Evolutionary conservation across 768 basidiomycete genomes (phyloP), one percentile per base, ranked within the genome.

Genomic region (Hericium erinaceus): DNA sequence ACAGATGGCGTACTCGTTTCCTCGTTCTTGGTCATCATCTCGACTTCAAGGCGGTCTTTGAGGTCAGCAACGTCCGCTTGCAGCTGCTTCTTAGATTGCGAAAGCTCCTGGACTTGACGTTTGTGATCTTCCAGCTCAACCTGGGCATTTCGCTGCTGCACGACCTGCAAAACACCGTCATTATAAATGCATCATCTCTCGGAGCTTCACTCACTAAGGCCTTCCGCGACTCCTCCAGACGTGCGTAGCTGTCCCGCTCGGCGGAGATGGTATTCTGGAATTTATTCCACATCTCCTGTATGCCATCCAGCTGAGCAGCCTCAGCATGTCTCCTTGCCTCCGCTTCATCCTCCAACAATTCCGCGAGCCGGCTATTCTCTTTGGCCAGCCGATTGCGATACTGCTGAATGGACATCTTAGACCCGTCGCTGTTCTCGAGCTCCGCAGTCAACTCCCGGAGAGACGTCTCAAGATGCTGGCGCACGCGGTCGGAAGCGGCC

Each of bases 191-290:
- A 6, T 22, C 39, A 40, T 37, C 15, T 9, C n/a, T 22, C 22
- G 24, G 18, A 28, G 8, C 28, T 18, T 16, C 38, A 69, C 82
- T 60, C 68, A 87, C 84, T 62, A 89, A 67, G 55, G 86, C 84
- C 64, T 82, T 85, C 49, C 82, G 76, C 15, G 85, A 87, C 61
- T 86, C 87, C 62, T 88, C 87, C 13, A 87, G 69, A 24, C 82
- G 80, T 44, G 74, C 66, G 60, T 84, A 85, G 58, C 77, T 84
- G 51, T 82, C 79, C 22, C 83, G 77, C 66, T 87, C 85, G 51
- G 78, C 75, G 0, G 74, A 59, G 39, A 85, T 83, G 0, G 78
- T 77, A 59, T 74, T 76, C 69, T 82, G 79, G 73, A 85, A 82
- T 60, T 83, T 84, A 40, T 74, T 70, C 84, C 84, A 86, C 74